These are phyloP conservation scores for Pyrenophora teres DNA, from an alignment of 2,329 filamentous ascomycete species.

Conservation along the genomic window DNA sequence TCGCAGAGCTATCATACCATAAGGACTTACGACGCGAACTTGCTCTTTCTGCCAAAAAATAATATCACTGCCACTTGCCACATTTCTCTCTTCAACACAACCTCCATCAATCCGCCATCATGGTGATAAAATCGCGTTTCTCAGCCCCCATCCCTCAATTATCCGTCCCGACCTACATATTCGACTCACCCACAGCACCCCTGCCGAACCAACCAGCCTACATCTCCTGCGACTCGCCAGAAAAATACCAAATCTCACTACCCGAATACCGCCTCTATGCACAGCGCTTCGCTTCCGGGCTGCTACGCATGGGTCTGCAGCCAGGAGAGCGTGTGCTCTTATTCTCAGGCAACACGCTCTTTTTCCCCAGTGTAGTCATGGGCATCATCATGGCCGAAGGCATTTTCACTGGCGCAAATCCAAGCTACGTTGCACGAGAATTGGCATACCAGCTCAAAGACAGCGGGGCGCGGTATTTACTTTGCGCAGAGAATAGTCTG, in stretches of 20 bases:
- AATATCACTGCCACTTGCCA: too few species aligned
- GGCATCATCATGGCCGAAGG: constrained; percentile 78
- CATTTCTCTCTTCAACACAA: neutral
- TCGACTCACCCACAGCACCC: constrained; percentile 55
- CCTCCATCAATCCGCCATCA: constrained; percentile 24
- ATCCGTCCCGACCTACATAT: constrained; percentile 55
- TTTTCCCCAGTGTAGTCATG: constrained; percentile 72
- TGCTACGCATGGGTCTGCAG: constrained; percentile 66
- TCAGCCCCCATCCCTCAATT: constrained; percentile 53
- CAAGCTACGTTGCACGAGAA: constrained; percentile 69
- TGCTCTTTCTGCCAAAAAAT: too few species aligned
- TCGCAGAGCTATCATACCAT: too few species aligned
- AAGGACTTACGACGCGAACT: too few species aligned
- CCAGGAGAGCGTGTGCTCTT: constrained; percentile 71
- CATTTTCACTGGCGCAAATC: constrained; percentile 77
- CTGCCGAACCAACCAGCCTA: constrained; percentile 56
- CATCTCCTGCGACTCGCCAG: constrained; percentile 69
- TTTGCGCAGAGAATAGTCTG: constrained; percentile 65
- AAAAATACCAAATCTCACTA: constrained; percentile 68
- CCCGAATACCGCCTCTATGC: constrained; percentile 70
- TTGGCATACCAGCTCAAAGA: constrained; percentile 76
- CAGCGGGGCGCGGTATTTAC: constrained; percentile 68
- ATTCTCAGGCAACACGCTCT: constrained; percentile 74
- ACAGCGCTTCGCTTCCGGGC: constrained; percentile 72
- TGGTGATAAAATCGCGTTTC: constrained; percentile 60